These are phyloP conservation scores for Suillus americanus DNA, from an alignment of 768 basidiomycete species.

Conservation along the genomic window DNA sequence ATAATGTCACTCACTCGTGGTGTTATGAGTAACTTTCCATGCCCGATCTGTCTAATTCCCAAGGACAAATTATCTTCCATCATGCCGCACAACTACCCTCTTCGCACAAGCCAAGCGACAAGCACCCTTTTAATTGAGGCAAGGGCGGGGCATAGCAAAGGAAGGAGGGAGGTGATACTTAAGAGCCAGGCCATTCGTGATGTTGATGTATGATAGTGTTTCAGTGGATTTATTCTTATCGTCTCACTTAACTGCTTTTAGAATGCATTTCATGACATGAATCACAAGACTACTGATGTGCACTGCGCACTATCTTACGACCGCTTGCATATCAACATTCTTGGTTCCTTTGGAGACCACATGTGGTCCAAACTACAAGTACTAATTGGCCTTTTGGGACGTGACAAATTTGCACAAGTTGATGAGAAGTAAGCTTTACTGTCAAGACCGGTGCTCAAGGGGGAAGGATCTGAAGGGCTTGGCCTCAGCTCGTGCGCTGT, in stretches of 20 bases:
- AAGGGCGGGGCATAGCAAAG: slow-evolving; percentile 8
- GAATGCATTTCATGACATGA: slow-evolving; percentile 36
- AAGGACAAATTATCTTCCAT: slow-evolving; percentile 21
- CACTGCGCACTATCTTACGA: slow-evolving; percentile 36
- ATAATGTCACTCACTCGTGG: slow-evolving; percentile 37
- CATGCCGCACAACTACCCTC: slow-evolving; percentile 6
- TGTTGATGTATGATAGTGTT: slow-evolving; percentile 14
- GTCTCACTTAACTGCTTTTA: not conserved
- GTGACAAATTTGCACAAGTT: slow-evolving; percentile 7
- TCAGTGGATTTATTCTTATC: not conserved
- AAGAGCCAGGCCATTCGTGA: slow-evolving; percentile 13
- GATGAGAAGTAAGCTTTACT: slow-evolving; percentile 26
- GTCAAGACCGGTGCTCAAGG: too few relatives aligned
- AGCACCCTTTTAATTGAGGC: slow-evolving; percentile 13
- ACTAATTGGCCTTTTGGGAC: slow-evolving; percentile 15
- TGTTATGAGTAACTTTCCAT: slow-evolving; percentile 13
- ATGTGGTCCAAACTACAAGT: slow-evolving; percentile 25
- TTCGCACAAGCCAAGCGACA: slow-evolving; percentile 20
- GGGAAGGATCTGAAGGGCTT: too few relatives aligned
- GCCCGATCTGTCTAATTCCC: slow-evolving; percentile 36
- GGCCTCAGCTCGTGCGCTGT: too few relatives aligned
- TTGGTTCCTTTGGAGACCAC: slow-evolving; percentile 34
- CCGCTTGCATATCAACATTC: slow-evolving; percentile 34
- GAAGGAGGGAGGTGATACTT: slow-evolving; percentile 18
- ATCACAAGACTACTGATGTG: slow-evolving; percentile 28